A percentile compares a stretch with the other conserved stretches of the same genome.
Evolutionary conservation across 768 basidiomycete species (phyloP).

Genomic region (Lentinula guzmanii): DNA sequence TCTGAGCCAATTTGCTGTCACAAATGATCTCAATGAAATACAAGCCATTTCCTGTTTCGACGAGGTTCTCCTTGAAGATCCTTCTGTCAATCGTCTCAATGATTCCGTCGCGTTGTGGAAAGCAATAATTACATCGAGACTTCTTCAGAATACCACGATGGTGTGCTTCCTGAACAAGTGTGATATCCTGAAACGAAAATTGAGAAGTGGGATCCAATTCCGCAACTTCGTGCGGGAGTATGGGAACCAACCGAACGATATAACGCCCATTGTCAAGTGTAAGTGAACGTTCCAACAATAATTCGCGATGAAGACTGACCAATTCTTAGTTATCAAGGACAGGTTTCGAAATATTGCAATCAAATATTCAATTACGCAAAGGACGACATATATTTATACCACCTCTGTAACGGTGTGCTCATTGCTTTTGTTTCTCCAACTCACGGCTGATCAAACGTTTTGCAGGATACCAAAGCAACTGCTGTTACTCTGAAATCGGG

Average conservation of each 20-base stretch:
- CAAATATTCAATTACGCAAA: constrained; percentile 40
- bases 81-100: constrained; percentile 59
- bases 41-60: constrained; percentile 40
- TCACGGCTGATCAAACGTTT: not conserved
- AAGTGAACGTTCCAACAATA: constrained; percentile 15
- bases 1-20: not conserved
- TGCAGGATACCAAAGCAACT: constrained; percentile 51
- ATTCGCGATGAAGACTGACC: not conserved
- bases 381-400: constrained; percentile 51
- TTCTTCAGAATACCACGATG: constrained; percentile 56
- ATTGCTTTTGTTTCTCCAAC: not conserved
- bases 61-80: constrained; percentile 49
- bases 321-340: constrained; percentile 35
- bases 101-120: constrained; percentile 70
- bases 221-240: constrained; percentile 54
- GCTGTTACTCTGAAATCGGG: constrained; percentile 46
- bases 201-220: constrained; percentile 42
- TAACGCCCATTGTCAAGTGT: constrained; percentile 50
- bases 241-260: constrained; percentile 58
- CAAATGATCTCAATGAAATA: not conserved
- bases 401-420: constrained; percentile 54
- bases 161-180: constrained; percentile 75
- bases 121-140: constrained; percentile 49
- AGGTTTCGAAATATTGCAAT: constrained; percentile 41
- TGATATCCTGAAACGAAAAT: constrained; percentile 51